These are phyloP conservation scores for Rhizodiscina lignyota DNA, from an alignment of 495 filamentous ascomycete genomes.

Conservation along the genomic window DNA sequence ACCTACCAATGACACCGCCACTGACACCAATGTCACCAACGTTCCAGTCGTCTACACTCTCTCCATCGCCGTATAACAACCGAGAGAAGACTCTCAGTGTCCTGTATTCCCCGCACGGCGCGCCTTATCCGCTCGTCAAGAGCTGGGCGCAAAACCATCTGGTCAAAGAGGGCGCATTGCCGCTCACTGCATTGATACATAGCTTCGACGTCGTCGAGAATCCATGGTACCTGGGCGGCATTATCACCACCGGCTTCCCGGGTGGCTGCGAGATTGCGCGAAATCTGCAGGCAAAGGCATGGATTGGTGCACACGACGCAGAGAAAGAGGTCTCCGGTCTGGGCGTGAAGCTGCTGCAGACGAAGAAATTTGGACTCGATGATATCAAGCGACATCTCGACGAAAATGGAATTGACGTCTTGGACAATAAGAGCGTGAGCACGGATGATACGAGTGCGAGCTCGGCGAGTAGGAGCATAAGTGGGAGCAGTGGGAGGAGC, in stretches of 20 bases:
- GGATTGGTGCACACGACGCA: constrained; percentile 52
- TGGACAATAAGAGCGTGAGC: not conserved
- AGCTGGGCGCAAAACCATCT: constrained; percentile 25
- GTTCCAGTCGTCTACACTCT: constrained; percentile 8
- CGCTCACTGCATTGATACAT: constrained; percentile 45
- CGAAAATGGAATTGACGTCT: constrained; percentile 1
- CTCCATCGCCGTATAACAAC: constrained; percentile 9
- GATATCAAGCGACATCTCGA: constrained; percentile 26
- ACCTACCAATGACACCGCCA: constrained; percentile 15
- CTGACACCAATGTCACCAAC: constrained; percentile 9
- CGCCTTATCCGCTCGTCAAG: constrained; percentile 22
- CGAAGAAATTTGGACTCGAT: constrained; percentile 24
- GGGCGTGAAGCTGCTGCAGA: constrained; percentile 30
- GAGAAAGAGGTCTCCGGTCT: constrained; percentile 41
- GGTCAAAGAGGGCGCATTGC: constrained; percentile 36
- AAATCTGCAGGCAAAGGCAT: constrained; percentile 33
- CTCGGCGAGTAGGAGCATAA: not conserved
- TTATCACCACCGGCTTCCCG: constrained; percentile 38
- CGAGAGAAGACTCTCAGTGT: constrained; percentile 31
- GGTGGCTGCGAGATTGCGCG: constrained; percentile 40
- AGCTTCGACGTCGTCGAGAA: constrained; percentile 42
- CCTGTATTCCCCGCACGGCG: constrained; percentile 45
- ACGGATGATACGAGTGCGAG: not conserved
- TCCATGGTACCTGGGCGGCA: constrained; percentile 50
- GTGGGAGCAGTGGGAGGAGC: not conserved